A percentile compares a stretch with the other conserved stretches of the same genome.
phyloP scores from a whole-genome alignment of 768 basidiomycete species.

The Mycena sanguinolenta region DNA sequence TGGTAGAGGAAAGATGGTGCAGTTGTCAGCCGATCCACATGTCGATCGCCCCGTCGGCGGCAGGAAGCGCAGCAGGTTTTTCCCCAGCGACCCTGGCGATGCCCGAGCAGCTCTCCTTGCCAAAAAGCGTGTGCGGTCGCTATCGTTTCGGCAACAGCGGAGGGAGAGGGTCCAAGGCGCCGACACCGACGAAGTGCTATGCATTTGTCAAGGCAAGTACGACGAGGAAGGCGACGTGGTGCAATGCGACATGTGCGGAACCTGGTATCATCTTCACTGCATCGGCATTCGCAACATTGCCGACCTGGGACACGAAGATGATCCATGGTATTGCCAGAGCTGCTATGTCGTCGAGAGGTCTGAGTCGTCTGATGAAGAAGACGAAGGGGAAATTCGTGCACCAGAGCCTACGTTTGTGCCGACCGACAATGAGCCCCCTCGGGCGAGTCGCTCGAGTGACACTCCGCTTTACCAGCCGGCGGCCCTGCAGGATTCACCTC shows the following conservation, averaged over 20 bases:
- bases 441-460: conserved; percentile 59
- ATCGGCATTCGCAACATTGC: conserved; percentile 76
- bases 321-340: conserved; percentile 81
- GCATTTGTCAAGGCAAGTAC: conserved; percentile 76
- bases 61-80: conserved; percentile 50
- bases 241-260: conserved; percentile 84
- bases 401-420: conserved; percentile 79
- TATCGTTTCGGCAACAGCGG: conserved; percentile 67
- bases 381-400: conserved; percentile 39
- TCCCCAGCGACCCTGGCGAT: conserved; percentile 81
- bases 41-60: conserved; percentile 36
- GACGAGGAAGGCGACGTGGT: conserved; percentile 77
- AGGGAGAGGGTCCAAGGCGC: conserved; percentile 52
- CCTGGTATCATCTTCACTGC: conserved; percentile 87
- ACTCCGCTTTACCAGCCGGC: conserved; percentile 71
- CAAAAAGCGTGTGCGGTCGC: conserved; percentile 74
- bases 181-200: conserved; percentile 65
- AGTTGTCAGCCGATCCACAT: conserved; percentile 59
- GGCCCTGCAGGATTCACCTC: conserved; percentile 67
- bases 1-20: conserved; percentile 75
- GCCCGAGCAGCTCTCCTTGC: conserved; percentile 80
- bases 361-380: conserved; percentile 54
- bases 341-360: conserved; percentile 63
- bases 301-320: conserved; percentile 81
- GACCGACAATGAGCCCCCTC: conserved; percentile 65